A percentile compares a stretch with the other conserved stretches of the same genome.
These are phyloP conservation scores for Aegilops bicornis DNA, from an alignment of 176 grass and related monocot species.

Conservation along the genomic window DNA sequence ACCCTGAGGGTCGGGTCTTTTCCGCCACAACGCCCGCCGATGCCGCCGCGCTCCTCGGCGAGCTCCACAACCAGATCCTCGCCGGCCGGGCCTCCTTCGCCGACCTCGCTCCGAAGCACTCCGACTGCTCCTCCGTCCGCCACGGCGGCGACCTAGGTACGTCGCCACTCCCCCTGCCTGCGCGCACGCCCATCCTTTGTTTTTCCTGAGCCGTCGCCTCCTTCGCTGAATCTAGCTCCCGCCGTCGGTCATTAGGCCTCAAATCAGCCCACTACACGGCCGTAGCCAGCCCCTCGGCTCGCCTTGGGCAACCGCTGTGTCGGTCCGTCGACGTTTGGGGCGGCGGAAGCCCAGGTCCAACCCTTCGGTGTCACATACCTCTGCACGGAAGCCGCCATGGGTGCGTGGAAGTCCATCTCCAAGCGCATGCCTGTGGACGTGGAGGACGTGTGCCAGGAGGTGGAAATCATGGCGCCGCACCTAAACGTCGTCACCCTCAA, in stretches of 20 bases:
- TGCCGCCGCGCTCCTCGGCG: no score
- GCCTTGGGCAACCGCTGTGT: constrained; percentile 70
- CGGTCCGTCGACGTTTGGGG: constrained; percentile 21
- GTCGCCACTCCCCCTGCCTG: no score
- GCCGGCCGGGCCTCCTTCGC: no score
- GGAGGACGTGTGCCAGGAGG: constrained; percentile 91
- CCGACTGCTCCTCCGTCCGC: no score
- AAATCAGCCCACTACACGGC: neutral
- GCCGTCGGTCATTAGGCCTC: neutral
- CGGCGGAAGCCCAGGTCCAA: constrained; percentile 26
- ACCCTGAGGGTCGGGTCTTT: no score
- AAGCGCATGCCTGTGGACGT: constrained; percentile 74
- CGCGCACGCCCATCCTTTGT: no score
- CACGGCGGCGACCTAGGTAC: no score
- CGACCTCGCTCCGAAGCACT: no score
- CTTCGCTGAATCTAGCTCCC: neutral
- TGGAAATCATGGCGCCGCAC: constrained; percentile 78
- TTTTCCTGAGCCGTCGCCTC: no score
- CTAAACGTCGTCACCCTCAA: constrained; percentile 78
- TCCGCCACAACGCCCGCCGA: no score
- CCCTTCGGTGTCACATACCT: constrained; percentile 62
- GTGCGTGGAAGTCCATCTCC: constrained; percentile 55
- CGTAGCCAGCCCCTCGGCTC: neutral
- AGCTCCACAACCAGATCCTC: no score
- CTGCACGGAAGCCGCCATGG: constrained; percentile 55